Evolutionary conservation across 2,329 filamentous ascomycete genomes (phyloP).

Genomic region (Diaporthe helianthi): DNA sequence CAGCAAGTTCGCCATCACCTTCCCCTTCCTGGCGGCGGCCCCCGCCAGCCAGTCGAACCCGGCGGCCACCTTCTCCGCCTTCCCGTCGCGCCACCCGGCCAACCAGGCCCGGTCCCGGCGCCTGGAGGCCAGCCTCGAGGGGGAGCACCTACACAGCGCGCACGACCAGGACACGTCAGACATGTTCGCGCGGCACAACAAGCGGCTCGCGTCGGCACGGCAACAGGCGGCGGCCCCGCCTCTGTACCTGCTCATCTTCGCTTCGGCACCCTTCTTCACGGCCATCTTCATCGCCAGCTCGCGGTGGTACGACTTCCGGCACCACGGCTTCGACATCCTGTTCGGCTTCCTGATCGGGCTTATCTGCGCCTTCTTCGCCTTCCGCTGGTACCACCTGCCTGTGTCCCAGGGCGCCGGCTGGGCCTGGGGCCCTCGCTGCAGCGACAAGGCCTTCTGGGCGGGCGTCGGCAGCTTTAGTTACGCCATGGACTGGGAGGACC

Average conservation of each 20-base stretch:
- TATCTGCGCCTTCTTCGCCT: conserved; percentile 73
- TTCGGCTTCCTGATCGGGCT: conserved; percentile 84
- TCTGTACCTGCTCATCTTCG: conserved; percentile 75
- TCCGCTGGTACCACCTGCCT: conserved; percentile 86
- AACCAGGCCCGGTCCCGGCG: conserved; percentile 44
- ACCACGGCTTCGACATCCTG: conserved; percentile 92
- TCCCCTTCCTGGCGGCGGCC: conserved; percentile 69
- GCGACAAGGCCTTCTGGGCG: conserved; percentile 78
- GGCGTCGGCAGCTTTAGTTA: conserved; percentile 70
- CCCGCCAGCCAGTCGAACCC: conserved; percentile 47
- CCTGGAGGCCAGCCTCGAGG: conserved; percentile 39
- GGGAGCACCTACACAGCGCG: conserved; percentile 40
- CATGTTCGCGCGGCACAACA: conserved; percentile 45
- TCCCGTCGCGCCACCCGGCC: conserved; percentile 68
- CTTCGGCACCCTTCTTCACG: conserved; percentile 73
- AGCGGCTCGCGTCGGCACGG: conserved; percentile 61
- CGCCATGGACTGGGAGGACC: conserved; percentile 50
- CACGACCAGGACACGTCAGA: conserved; percentile 42
- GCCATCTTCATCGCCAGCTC: conserved; percentile 85
- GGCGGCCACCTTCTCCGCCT: conserved; percentile 68
- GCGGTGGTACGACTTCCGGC: conserved; percentile 86
- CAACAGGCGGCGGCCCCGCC: conserved; percentile 83
- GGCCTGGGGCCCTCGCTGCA: conserved; percentile 83
- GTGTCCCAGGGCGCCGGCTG: conserved; percentile 82
- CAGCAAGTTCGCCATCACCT: conserved; percentile 77